Evolutionary conservation across 2,329 filamentous ascomycete genomes (phyloP), one percentile per base, ranked within the genome.

Genomic region (Claviceps pusilla): DNA sequence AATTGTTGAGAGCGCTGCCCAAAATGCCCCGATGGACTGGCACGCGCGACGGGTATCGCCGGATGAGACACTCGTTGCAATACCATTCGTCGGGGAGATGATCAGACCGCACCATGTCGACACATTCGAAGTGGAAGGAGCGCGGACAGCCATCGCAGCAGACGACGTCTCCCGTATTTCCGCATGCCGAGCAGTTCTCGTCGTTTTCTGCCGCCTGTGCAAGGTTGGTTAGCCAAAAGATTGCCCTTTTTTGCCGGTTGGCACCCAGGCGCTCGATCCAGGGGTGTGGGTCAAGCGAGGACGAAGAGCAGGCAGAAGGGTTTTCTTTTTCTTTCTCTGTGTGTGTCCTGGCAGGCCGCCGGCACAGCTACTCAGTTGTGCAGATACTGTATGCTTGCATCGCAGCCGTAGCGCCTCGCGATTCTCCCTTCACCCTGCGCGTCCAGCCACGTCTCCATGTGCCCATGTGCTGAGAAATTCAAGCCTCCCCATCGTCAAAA

Each of bases 111-210:
- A 88, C 85, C 57, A 91, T 89, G 68, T 94, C 86, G 60, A 93
- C 81, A 67, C 93, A 97, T 56, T 80, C 77, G 66, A 93, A 89
- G 69, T 97, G 93, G 70, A 94, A 96, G 6, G 90, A 88, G 60
- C 88, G 82, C 57, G 84, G 80, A 71, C 93, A 98, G 58, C 86
- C 87, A 71, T 97, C 93, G 69, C 93, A 98, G 71, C 90, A 96
- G 59, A 97, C 78, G 58, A 98, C 79, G 61, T 89, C 82, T 55
- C 91, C 91, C 60, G 82, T 86, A 59, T 86, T 86, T 63, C 84
- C 82, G 71, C 93, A 98, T 48, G 89, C 82, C 57, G 84, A 84
- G 73, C 91, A 98, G 65, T 86, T 85, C 68, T 97, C 91, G 67
- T 93, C 88, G 68, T 95, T 95, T 58, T 95, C 85, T 61, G 67